A percentile compares a stretch with the other conserved stretches of the same genome.
Conservation (phyloP, 2,329 filamentous ascomycete species). For the Talaromyces sp. region DNA sequence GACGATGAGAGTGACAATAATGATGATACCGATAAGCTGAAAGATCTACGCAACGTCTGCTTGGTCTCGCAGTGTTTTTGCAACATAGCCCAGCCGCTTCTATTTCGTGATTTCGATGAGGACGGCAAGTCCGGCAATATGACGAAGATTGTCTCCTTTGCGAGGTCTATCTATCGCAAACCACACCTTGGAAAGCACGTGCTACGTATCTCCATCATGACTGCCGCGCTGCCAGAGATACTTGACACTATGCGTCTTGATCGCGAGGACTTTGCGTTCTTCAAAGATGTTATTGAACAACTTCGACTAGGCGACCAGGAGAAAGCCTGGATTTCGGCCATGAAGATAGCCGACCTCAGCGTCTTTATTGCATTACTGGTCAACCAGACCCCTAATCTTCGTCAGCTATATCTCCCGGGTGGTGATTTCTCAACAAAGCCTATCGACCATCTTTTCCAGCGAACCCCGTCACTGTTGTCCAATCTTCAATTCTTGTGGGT, state of each 20-base stretch:
- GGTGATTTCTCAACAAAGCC: constrained; percentile 7
- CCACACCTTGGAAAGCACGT: constrained; percentile 20
- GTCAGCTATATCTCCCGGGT: constrained; percentile 15
- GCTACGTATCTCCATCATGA: constrained; percentile 11
- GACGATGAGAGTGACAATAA: no score
- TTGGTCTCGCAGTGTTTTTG: constrained; percentile 21
- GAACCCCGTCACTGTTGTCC: background rate
- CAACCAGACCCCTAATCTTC: constrained; percentile 20
- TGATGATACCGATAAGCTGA: background rate
- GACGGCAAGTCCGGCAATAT: background rate
- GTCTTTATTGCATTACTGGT: constrained; percentile 18
- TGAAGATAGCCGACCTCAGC: constrained; percentile 14
- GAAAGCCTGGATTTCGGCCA: constrained; percentile 16
- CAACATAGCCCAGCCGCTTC: constrained; percentile 21
- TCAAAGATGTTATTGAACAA: background rate
- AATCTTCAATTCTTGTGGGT: background rate
- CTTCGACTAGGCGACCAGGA: constrained; percentile 16
- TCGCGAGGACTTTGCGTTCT: background rate
- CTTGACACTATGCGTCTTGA: background rate
- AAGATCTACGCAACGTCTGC: constrained; percentile 18
- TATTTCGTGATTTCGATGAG: constrained; percentile 19
- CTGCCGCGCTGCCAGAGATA: no score
- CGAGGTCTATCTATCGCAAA: constrained; percentile 16
- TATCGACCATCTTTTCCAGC: background rate
- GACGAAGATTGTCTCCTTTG: constrained; percentile 14